Base-by-base conservation (phyloP, 2,329 filamentous ascomycete species). In the Thelonectria olida region DNA sequence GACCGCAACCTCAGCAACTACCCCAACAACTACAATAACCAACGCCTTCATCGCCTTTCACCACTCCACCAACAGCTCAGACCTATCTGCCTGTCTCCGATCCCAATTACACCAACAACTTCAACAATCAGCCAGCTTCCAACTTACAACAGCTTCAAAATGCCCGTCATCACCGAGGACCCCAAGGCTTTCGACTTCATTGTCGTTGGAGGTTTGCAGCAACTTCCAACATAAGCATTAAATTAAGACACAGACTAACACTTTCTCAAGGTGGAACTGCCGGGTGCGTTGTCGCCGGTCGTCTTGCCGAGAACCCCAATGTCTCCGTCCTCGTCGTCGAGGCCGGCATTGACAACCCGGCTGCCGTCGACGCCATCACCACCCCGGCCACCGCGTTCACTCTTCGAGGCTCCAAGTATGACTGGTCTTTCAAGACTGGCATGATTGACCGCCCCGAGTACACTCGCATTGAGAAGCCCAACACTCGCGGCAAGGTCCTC, bases 371-470 rank as follows among this genome's bases (percentile, higher is more conserved):
- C 19, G 80, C 83, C 45, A 84, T 87, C 67, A 82, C 77, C 5
- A 87, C 84, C 4, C 86, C 85, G 1, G 78, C 82, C 1, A 74
- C 76, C 8, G 84, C 83, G 34, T 82, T 88, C 67, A 79, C 82
- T 4, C 80, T 88, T 1, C 82, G 85, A 15, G 81, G 79, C 36
- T 84, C 82, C 69, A 74, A 86, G 67, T 81, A 87, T 63, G 86
- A 89, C 72, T 88, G 85, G 85, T 77, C 77, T 0, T 89, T 87
- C 75, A 88, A 89, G 76, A 85, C 84, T 2, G 88, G 84, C 27
- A 82, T 89, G 75, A 81, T 89, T 70, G 81, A 87, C 55, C 81
- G 85, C 2, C 76, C 80, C 10, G 85, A 89, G 67, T 89, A 88
- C 69, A 82, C 83, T 51, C 84, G 87, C 10, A 77, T 88, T 36